Percentiles rank a stretch among this genome's conserved stretches.
Evolutionary conservation across 192 early-diverging fungal species (phyloP).

Genomic region (Umbelopsis ramanniana): DNA sequence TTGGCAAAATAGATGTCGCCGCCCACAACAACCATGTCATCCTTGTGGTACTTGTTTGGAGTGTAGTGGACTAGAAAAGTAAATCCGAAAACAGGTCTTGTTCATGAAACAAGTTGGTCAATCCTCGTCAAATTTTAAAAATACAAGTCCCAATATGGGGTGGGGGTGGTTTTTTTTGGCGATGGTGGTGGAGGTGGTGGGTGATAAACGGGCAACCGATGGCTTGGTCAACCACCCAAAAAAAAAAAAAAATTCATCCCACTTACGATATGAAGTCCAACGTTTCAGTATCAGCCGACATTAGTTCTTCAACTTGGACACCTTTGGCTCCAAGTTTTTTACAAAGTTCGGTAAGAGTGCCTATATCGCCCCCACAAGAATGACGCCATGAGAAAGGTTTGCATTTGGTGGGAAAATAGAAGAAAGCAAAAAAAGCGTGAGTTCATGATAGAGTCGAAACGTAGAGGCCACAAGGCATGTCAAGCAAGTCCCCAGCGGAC

Average conservation of each 20-base stretch:
- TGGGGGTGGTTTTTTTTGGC: neutral
- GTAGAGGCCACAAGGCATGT: neutral
- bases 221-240: constrained; percentile 27
- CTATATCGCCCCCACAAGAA: constrained; percentile 25
- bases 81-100: constrained; percentile 16
- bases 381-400: neutral
- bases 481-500: constrained; percentile 4
- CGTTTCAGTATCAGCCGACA: constrained; percentile 5
- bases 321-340: constrained; percentile 62
- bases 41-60: constrained; percentile 18
- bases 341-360: constrained; percentile 69
- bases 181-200: neutral
- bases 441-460: neutral
- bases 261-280: constrained; percentile 16
- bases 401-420: constrained; percentile 16
- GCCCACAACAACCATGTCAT: constrained; percentile 9
- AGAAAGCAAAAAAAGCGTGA: neutral
- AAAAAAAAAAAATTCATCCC: constrained; percentile 36
- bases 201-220: neutral
- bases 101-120: constrained; percentile 1
- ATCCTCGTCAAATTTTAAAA: neutral
- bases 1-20: constrained; percentile 28
- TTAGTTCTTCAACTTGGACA: constrained; percentile 59
- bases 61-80: constrained; percentile 16
- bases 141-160: neutral